Conservation (phyloP, 1,284 basidiomycete genomes). For the Boletus mariae region DNA sequence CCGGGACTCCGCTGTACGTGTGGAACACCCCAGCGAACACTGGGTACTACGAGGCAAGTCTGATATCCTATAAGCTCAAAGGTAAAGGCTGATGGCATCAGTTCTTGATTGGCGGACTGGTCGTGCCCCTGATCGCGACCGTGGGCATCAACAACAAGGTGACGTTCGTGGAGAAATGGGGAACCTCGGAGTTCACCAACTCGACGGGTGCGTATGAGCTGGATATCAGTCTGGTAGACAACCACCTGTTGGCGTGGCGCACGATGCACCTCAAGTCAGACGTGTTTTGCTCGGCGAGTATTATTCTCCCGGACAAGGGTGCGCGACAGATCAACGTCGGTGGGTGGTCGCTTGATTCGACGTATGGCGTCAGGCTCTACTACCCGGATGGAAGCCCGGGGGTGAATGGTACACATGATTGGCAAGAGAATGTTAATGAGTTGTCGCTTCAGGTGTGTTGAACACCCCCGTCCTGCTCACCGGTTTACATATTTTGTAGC, state of each 20-base stretch:
- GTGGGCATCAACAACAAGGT: slow-evolving; percentile 77
- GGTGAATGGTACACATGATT: slow-evolving; percentile 53
- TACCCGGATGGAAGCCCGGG: slow-evolving; percentile 46
- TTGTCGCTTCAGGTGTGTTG: slow-evolving; percentile 43
- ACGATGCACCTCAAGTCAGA: slow-evolving; percentile 61
- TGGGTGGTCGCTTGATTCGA: slow-evolving; percentile 62
- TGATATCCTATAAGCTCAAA: neutral
- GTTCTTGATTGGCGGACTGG: slow-evolving; percentile 61
- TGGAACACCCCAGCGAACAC: slow-evolving; percentile 64
- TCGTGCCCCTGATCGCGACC: slow-evolving; percentile 69
- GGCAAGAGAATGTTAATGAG: slow-evolving; percentile 46
- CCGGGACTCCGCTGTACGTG: slow-evolving; percentile 46
- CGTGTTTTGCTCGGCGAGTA: neutral
- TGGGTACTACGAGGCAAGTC: slow-evolving; percentile 58
- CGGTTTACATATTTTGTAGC: slow-evolving; percentile 34
- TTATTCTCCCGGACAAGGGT: slow-evolving; percentile 59
- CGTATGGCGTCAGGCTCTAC: slow-evolving; percentile 63
- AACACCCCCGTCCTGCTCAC: too few species aligned
- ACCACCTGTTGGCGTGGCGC: slow-evolving; percentile 62
- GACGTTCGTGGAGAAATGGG: slow-evolving; percentile 65
- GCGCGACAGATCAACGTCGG: slow-evolving; percentile 69
- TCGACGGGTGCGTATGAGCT: slow-evolving; percentile 76
- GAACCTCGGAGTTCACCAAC: slow-evolving; percentile 51
- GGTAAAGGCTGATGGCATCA: slow-evolving; percentile 21
- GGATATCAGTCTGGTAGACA: slow-evolving; percentile 52